Percentiles rank a stretch among this genome's conserved stretches.
phyloP scores from a whole-genome alignment of 257 asterid species.

The Cinchona pubescens region DNA sequence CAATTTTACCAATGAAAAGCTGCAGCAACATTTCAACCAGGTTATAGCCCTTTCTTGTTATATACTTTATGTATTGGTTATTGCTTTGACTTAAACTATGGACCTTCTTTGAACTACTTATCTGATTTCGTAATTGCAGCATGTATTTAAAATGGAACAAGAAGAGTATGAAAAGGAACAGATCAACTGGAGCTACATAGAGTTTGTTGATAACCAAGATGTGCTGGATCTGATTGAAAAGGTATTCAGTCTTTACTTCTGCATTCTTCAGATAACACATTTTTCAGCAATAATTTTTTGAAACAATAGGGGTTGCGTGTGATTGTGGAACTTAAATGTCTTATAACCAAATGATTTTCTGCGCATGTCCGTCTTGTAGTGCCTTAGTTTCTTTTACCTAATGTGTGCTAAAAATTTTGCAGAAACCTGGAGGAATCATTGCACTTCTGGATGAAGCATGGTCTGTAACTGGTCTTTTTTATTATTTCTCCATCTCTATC shows the following conservation, averaged over 20 bases:
- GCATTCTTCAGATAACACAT: background rate
- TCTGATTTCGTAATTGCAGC: slow-evolving; percentile 54
- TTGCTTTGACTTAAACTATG: slow-evolving; percentile 17
- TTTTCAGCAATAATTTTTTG: background rate
- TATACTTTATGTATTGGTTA: background rate
- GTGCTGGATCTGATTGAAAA: slow-evolving; percentile 90
- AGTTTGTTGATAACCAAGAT: slow-evolving; percentile 94
- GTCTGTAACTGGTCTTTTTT: slow-evolving; percentile 44
- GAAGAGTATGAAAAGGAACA: slow-evolving; percentile 91
- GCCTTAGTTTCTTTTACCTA: background rate
- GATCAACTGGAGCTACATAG: slow-evolving; percentile 95
- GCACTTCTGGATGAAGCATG: slow-evolving; percentile 99
- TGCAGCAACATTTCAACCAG: slow-evolving; percentile 99
- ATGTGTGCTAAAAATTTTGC: slow-evolving; percentile 29
- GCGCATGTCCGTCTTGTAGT: background rate
- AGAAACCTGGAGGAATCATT: slow-evolving; percentile 97
- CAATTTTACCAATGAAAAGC: slow-evolving; percentile 89
- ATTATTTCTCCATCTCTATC: slow-evolving; percentile 1
- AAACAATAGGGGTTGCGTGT: background rate
- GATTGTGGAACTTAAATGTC: background rate
- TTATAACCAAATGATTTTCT: slow-evolving; percentile 1
- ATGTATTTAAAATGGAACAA: slow-evolving; percentile 98
- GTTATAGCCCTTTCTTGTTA: slow-evolving; percentile 19
- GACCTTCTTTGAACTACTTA: too few species aligned
- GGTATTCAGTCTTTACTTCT: slow-evolving; percentile 36